Evolutionary conservation across 2,329 filamentous ascomycete species (phyloP).

Genomic region (Amylocarpus encephaloides): DNA sequence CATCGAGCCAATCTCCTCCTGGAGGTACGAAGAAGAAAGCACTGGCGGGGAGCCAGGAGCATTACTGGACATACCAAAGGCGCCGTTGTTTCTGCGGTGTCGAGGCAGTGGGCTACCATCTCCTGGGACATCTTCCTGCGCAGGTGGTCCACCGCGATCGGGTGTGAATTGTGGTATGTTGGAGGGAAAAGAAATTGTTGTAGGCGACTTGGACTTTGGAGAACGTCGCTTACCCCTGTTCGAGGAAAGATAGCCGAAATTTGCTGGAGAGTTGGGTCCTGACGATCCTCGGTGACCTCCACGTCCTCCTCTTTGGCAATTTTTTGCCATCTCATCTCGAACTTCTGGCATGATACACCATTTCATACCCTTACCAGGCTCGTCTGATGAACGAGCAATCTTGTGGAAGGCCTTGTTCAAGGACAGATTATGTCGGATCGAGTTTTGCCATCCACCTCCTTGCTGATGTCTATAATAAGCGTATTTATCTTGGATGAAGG

Average conservation of each 20-base stretch:
- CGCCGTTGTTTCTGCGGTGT: constrained; percentile 39
- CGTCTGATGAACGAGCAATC: constrained; percentile 83
- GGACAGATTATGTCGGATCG: constrained; percentile 92
- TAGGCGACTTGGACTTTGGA: constrained; percentile 47
- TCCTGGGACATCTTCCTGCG: constrained; percentile 25
- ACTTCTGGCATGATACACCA: constrained; percentile 87
- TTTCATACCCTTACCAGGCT: constrained; percentile 98
- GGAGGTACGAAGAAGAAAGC: constrained; percentile 55
- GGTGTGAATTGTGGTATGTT: constrained; percentile 47
- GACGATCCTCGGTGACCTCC: constrained; percentile 63
- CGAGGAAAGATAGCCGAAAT: constrained; percentile 51
- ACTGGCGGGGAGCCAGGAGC: constrained; percentile 51
- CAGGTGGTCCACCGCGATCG: constrained; percentile 42
- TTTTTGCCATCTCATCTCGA: constrained; percentile 74
- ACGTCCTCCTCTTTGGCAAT: constrained; percentile 47
- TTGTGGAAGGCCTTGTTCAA: constrained; percentile 94
- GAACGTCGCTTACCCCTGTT: constrained; percentile 52
- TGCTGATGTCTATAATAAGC: constrained; percentile 81
- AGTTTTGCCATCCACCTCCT: constrained; percentile 90
- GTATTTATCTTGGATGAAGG: constrained; percentile 84
- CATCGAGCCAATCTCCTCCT: constrained; percentile 55
- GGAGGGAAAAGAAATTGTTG: constrained; percentile 43
- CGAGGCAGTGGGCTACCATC: constrained; percentile 59
- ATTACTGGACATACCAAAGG: constrained; percentile 42
- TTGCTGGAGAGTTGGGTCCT: constrained; percentile 59